Evolutionary conservation across 169 alveolate genomes (phyloP), one percentile per base, ranked within the genome.

Genomic region (Plasmodium cynomolgi): DNA sequence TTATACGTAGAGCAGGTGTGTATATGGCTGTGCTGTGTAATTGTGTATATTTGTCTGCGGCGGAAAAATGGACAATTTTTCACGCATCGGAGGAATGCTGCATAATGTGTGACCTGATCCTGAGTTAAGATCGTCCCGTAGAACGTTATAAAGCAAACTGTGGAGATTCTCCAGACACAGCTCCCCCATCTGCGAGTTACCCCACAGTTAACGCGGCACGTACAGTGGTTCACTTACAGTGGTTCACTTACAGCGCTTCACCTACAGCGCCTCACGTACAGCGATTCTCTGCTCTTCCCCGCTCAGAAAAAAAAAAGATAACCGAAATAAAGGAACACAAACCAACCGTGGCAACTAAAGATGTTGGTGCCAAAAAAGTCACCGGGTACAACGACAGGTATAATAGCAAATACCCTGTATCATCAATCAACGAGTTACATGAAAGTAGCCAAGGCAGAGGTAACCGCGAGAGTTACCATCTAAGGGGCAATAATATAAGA

Each of bases 401-500:
- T 74, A 72, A 85, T 74, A 72, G 74, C 54, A 90, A 90, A 90
- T 81, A 56, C 31, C 9, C 81, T 13, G 33, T 39, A 7, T 26
- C 88, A 17, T 20, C 83, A 20, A n/a, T 80, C n/a, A 90, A 80
- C 82, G 94, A 90, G 2, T 34, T 58, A 44, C 31, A 80, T 41
- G 91, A 90, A 44, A 81, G 50, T 39, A 90, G 73, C 33, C 41
- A 79, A 41, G n/a, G 44, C 7, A 58, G 94, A 75, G 20, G 83
- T 29, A 80, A 90, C 73, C 62, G 94, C 11, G 94, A 90, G 3
- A 79, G 71, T 62, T 79, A 23, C 72, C 88, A 68, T 58, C 20
- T 20, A 68, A 68, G 94, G 83, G 91, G 94, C 17, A 77, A 58
- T 86, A 90, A 81, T 23, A 58, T 90, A 68, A 81, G 94, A 81